A percentile compares a stretch with the other conserved stretches of the same genome.
phyloP scores from a whole-genome alignment of 495 filamentous ascomycete species.

The Aspergillus sclerotioniger region DNA sequence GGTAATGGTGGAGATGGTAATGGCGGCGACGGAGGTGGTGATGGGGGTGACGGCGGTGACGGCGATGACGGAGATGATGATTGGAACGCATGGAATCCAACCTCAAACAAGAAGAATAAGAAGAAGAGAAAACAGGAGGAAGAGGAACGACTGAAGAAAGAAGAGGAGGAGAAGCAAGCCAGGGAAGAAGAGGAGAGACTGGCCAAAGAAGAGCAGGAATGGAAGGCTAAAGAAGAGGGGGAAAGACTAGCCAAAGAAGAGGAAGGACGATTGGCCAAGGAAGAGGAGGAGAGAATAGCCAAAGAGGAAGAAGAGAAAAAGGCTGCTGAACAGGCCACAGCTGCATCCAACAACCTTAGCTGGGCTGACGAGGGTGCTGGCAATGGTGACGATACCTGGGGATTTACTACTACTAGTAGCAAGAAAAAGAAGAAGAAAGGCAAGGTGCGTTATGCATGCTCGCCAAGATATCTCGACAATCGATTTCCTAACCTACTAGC shows the following conservation, averaged over 20 bases:
- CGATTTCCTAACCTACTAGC: slow-evolving; percentile 2
- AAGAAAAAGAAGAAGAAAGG: slow-evolving; percentile 52
- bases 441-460: slow-evolving; percentile 33
- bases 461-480: background rate
- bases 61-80: slow-evolving; percentile 34
- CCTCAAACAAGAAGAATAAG: slow-evolving; percentile 41
- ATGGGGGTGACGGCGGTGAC: slow-evolving; percentile 23
- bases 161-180: slow-evolving; percentile 38
- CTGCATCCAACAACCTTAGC: slow-evolving; percentile 33
- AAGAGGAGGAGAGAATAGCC: slow-evolving; percentile 35
- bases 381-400: slow-evolving; percentile 36
- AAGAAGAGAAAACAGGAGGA: slow-evolving; percentile 39
- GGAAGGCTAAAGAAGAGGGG: slow-evolving; percentile 24
- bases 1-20: slow-evolving; percentile 33
- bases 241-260: slow-evolving; percentile 28
- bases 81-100: slow-evolving; percentile 41
- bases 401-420: slow-evolving; percentile 33
- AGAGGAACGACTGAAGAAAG: slow-evolving; percentile 35
- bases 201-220: slow-evolving; percentile 19
- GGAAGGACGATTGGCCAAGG: slow-evolving; percentile 34
- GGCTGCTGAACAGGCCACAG: slow-evolving; percentile 32
- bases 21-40: slow-evolving; percentile 30
- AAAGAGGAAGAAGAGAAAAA: slow-evolving; percentile 36
- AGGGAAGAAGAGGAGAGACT: slow-evolving; percentile 33
- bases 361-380: slow-evolving; percentile 43